Evolutionary conservation across 805 yeast species (phyloP).

Genomic region (Wickerhamomyces xylosicus): DNA sequence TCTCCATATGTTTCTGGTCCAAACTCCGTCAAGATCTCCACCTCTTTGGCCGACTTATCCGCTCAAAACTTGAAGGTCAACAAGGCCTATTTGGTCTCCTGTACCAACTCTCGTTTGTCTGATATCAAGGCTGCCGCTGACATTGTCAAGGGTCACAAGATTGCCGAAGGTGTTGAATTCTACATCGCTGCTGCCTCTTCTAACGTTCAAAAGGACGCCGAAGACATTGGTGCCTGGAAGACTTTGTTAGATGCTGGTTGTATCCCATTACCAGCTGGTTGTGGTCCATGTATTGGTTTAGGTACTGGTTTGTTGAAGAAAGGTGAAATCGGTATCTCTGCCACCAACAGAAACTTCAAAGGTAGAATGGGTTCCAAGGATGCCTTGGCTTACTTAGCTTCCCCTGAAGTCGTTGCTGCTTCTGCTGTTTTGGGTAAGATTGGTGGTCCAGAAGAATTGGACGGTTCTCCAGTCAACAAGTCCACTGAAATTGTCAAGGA

Average conservation of each 20-base stretch:
- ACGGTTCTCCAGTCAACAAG: constrained; percentile 44
- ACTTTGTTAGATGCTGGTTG: constrained; percentile 87
- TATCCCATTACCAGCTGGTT: constrained; percentile 91
- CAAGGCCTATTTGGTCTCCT: constrained; percentile 95
- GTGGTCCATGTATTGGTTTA: constrained; percentile 98
- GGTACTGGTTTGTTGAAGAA: constrained; percentile 90
- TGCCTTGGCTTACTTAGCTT: constrained; percentile 90
- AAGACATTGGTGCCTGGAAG: constrained; percentile 86
- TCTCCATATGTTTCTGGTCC: constrained; percentile 94
- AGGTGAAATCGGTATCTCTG: constrained; percentile 97
- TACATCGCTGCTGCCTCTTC: constrained; percentile 97
- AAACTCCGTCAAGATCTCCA: constrained; percentile 89
- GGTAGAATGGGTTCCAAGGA: constrained; percentile 99
- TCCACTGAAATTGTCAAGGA: constrained; percentile 37
- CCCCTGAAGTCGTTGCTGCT: constrained; percentile 98
- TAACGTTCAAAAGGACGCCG: constrained; percentile 88
- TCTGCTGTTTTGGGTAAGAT: constrained; percentile 93
- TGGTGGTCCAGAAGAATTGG: constrained; percentile 82
- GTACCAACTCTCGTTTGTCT: constrained; percentile 90
- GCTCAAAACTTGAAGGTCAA: constrained; percentile 65
- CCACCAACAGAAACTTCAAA: constrained; percentile 96
- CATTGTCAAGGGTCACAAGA: constrained; percentile 65
- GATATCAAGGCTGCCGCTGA: constrained; percentile 94
- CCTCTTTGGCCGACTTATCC: constrained; percentile 65
- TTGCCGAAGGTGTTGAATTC: constrained; percentile 86